These are phyloP conservation scores for Hevea brasiliensis DNA, from an alignment of 345 rosid species.

Conservation along the genomic window DNA sequence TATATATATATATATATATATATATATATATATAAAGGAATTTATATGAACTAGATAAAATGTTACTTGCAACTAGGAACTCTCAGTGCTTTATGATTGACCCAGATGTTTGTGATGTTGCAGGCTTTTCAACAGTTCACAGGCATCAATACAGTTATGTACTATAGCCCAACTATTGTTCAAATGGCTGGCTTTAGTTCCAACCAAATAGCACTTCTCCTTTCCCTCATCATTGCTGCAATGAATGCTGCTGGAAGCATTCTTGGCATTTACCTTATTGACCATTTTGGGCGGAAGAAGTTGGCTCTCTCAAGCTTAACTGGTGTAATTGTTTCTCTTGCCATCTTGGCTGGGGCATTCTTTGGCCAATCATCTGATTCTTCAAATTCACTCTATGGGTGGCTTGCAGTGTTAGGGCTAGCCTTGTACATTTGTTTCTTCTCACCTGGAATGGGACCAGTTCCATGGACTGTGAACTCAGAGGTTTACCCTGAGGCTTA, in stretches of 20 bases:
- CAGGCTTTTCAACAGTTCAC: conserved; percentile 98
- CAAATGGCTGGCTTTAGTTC: conserved; percentile 94
- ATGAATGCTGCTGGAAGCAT: conserved; percentile 88
- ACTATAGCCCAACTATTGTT: conserved; percentile 95
- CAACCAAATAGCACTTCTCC: conserved; percentile 76
- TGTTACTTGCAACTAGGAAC: not conserved
- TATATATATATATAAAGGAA: too few species aligned
- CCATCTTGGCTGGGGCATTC: conserved; percentile 71
- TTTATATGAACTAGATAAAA: too few species aligned
- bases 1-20: too few species aligned
- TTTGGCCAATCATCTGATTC: conserved; percentile 46
- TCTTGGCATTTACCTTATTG: conserved; percentile 81
- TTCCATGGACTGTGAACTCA: conserved; percentile 95
- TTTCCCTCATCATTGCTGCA: conserved; percentile 74
- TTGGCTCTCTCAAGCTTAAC: conserved; percentile 73
- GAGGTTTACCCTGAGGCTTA: conserved; percentile 90
- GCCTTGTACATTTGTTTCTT: conserved; percentile 83
- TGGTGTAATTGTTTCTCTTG: conserved; percentile 75
- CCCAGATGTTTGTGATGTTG: conserved; percentile 9
- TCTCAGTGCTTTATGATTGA: not conserved
- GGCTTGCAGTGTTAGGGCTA: conserved; percentile 75
- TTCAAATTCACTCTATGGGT: conserved; percentile 51
- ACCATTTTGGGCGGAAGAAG: conserved; percentile 72
- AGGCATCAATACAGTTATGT: conserved; percentile 98
- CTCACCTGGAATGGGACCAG: conserved; percentile 99